phyloP scores from a whole-genome alignment of 306 rosid species.

The Medicago truncatula region DNA sequence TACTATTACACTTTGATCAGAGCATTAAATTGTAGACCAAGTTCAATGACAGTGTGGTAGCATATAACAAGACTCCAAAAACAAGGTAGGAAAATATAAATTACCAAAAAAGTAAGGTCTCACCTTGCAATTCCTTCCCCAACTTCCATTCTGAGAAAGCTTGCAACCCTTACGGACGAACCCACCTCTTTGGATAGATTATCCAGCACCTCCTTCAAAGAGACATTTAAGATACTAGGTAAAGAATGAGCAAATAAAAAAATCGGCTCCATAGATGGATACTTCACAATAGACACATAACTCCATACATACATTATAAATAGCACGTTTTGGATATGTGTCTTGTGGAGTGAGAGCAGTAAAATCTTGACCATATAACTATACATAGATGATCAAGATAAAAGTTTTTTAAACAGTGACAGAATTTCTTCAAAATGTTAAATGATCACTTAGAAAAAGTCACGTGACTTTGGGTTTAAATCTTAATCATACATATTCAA shows the following conservation, averaged over 20 bases:
- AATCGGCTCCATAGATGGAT: slow-evolving; percentile 18
- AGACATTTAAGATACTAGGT: slow-evolving; percentile 35
- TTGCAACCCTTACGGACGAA: slow-evolving; percentile 76
- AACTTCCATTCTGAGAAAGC: slow-evolving; percentile 89
- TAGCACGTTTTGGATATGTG: slow-evolving; percentile 4
- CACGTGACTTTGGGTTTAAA: neutral
- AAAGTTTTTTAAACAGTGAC: neutral
- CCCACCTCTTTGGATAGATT: slow-evolving; percentile 87
- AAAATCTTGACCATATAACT: neutral
- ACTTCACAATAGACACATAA: slow-evolving; percentile 23
- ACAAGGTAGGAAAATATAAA: slow-evolving; percentile 17
- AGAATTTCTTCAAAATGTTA: neutral
- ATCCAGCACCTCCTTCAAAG: slow-evolving; percentile 64
- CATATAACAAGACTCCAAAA: neutral
- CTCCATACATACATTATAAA: slow-evolving; percentile 2
- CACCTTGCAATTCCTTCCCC: slow-evolving; percentile 94
- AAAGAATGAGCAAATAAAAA: slow-evolving; percentile 31
- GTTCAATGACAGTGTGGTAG: neutral
- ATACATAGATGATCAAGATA: slow-evolving; percentile 7
- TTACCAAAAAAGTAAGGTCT: slow-evolving; percentile 26
- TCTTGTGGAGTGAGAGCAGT: slow-evolving; percentile 2
- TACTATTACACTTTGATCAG: neutral
- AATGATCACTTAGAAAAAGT: slow-evolving; percentile 3
- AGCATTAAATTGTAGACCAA: slow-evolving; percentile 16
- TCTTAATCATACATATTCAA: neutral